Evolutionary conservation across 2,329 filamentous ascomycete genomes (phyloP).

Genomic region (Colletotrichum graminicola): DNA sequence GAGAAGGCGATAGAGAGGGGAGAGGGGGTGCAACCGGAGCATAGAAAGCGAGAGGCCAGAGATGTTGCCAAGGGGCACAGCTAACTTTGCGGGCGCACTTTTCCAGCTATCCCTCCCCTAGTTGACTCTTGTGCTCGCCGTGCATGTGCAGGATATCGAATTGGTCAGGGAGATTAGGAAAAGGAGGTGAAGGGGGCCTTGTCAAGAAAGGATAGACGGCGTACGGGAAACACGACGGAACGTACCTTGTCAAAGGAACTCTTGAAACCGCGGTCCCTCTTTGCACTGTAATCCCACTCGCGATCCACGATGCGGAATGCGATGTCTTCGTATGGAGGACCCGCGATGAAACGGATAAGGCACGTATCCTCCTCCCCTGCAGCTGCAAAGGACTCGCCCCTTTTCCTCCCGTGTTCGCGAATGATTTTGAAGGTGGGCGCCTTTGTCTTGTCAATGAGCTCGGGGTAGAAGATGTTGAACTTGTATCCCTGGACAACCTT

Average conservation of each 20-base stretch:
- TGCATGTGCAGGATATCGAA: constrained; percentile 30
- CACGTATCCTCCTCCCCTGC: constrained; percentile 98
- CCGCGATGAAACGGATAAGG: constrained; percentile 93
- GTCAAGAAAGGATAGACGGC: not conserved
- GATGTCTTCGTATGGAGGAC: constrained; percentile 95
- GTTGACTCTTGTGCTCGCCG: constrained; percentile 6
- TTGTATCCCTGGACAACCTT: constrained; percentile 99
- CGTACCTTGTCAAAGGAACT: constrained; percentile 96
- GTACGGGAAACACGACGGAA: not conserved
- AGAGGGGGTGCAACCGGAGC: not conserved
- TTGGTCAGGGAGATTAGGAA: constrained; percentile 12
- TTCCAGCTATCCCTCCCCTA: constrained; percentile 6
- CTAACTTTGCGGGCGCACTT: constrained; percentile 28
- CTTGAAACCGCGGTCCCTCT: constrained; percentile 92
- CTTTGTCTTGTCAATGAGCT: constrained; percentile 93
- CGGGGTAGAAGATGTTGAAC: constrained; percentile 99
- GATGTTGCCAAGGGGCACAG: not conserved
- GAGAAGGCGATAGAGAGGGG: constrained; percentile 8
- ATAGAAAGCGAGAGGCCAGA: constrained; percentile 5
- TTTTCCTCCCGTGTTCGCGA: constrained; percentile 87
- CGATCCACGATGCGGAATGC: constrained; percentile 98
- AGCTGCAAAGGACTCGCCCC: constrained; percentile 91
- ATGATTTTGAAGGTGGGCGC: constrained; percentile 97
- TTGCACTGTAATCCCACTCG: constrained; percentile 99
- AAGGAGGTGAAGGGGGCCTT: not conserved